These are phyloP conservation scores for Ramichloridium luteum DNA, from an alignment of 2,329 filamentous ascomycete species.

Conservation along the genomic window DNA sequence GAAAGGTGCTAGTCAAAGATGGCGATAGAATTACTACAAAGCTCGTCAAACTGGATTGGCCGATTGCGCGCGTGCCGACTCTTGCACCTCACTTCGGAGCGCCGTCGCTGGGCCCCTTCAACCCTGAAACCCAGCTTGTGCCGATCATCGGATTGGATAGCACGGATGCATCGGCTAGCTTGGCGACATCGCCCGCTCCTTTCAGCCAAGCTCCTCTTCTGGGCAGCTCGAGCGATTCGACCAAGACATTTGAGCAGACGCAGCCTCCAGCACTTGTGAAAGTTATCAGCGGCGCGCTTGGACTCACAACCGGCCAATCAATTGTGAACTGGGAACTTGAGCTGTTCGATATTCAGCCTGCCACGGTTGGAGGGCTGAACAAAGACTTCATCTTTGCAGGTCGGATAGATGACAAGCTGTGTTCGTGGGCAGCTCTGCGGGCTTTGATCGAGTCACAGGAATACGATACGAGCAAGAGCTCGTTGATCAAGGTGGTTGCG, in stretches of 20 bases:
- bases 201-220: constrained; percentile 30
- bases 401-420: constrained; percentile 94
- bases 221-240: constrained; percentile 32
- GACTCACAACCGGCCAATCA: constrained; percentile 47
- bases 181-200: constrained; percentile 21
- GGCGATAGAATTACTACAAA: constrained; percentile 65
- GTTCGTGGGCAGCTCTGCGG: constrained; percentile 82
- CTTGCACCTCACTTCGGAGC: constrained; percentile 89
- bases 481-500: constrained; percentile 75
- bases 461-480: constrained; percentile 43
- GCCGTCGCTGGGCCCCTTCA: constrained; percentile 53
- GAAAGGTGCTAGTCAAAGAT: constrained; percentile 74
- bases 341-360: constrained; percentile 81
- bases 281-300: constrained; percentile 67
- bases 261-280: constrained; percentile 79
- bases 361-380: constrained; percentile 70
- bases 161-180: constrained; percentile 20
- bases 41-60: constrained; percentile 87
- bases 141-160: constrained; percentile 84
- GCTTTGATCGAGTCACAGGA: constrained; percentile 52
- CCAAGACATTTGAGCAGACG: constrained; percentile 62
- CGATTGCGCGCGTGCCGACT: constrained; percentile 82
- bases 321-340: constrained; percentile 97
- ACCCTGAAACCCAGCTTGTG: constrained; percentile 85
- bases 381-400: constrained; percentile 92